phyloP scores from a whole-genome alignment of 495 filamentous ascomycete genomes.

The Penicillium longicatenatum region DNA sequence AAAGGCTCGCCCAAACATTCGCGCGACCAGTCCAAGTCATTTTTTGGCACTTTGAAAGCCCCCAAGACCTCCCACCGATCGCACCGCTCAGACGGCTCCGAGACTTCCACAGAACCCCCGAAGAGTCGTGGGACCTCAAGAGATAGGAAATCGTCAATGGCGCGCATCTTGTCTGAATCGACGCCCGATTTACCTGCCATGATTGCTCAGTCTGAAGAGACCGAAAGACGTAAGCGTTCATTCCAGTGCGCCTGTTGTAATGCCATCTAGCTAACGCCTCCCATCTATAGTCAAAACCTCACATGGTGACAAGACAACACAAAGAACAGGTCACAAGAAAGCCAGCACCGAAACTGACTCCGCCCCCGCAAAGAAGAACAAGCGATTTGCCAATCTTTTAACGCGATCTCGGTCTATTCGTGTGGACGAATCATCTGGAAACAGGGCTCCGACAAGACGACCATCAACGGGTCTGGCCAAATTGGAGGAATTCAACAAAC shows the following conservation, averaged over 20 bases:
- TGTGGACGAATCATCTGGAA: constrained; percentile 44
- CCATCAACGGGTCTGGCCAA: constrained; percentile 48
- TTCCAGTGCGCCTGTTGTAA: background rate
- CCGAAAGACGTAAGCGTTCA: constrained; percentile 35
- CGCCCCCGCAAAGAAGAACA: constrained; percentile 41
- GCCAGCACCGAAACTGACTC: constrained; percentile 34
- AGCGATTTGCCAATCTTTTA: constrained; percentile 60
- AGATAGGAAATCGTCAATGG: constrained; percentile 39
- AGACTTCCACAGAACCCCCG: constrained; percentile 39
- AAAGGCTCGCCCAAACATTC: constrained; percentile 49
- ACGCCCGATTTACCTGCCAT: constrained; percentile 42
- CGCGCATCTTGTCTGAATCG: constrained; percentile 41
- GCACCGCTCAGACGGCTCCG: constrained; percentile 45
- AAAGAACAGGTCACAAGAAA: constrained; percentile 30
- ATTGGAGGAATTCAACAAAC: constrained; percentile 40
- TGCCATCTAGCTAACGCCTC: constrained; percentile 12
- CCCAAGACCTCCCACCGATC: constrained; percentile 53
- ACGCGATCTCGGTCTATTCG: constrained; percentile 70
- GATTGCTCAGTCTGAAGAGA: constrained; percentile 32
- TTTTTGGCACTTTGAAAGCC: constrained; percentile 59
- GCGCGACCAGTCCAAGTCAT: constrained; percentile 56
- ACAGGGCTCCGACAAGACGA: constrained; percentile 38
- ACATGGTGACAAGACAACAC: constrained; percentile 26
- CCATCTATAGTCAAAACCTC: constrained; percentile 17
- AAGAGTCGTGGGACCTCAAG: constrained; percentile 48